Percentiles rank a stretch among this genome's conserved stretches.
Evolutionary conservation across 2,329 filamentous ascomycete genomes (phyloP).

Genomic region (Cytospora mali): DNA sequence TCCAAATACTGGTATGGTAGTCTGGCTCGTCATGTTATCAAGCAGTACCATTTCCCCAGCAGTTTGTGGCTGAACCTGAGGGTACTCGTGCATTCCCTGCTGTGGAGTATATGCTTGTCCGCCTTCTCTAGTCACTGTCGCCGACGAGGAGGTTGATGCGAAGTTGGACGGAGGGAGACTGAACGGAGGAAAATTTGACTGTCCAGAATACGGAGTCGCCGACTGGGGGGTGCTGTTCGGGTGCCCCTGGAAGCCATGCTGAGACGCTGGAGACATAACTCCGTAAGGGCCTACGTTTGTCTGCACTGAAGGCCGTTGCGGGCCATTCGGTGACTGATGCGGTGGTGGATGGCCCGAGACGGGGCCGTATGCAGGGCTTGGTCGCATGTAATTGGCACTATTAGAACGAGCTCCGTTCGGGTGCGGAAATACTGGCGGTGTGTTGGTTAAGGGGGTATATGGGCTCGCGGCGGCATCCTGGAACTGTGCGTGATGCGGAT

Average conservation of each 20-base stretch:
- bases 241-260: constrained; percentile 52
- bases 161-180: constrained; percentile 65
- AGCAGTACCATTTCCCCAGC: constrained; percentile 60
- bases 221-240: constrained; percentile 50
- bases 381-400: constrained; percentile 49
- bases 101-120: constrained; percentile 40
- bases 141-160: constrained; percentile 42
- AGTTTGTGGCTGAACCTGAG: constrained; percentile 47
- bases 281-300: constrained; percentile 53
- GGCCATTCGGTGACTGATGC: constrained; percentile 47
- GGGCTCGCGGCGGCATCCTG: constrained; percentile 48
- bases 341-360: constrained; percentile 37
- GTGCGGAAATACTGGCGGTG: constrained; percentile 42
- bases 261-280: constrained; percentile 56
- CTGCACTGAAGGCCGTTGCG: constrained; percentile 51
- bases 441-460: constrained; percentile 50
- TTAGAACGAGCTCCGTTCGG: constrained; percentile 39
- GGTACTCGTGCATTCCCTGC: constrained; percentile 42
- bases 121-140: constrained; percentile 40
- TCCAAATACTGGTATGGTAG: constrained; percentile 84
- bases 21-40: constrained; percentile 64
- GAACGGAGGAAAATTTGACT: constrained; percentile 65
- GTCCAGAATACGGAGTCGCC: constrained; percentile 53
- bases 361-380: constrained; percentile 42
- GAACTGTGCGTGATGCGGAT: constrained; percentile 48